phyloP scores from a whole-genome alignment of 805 yeast species.

The Candida caryicola region DNA sequence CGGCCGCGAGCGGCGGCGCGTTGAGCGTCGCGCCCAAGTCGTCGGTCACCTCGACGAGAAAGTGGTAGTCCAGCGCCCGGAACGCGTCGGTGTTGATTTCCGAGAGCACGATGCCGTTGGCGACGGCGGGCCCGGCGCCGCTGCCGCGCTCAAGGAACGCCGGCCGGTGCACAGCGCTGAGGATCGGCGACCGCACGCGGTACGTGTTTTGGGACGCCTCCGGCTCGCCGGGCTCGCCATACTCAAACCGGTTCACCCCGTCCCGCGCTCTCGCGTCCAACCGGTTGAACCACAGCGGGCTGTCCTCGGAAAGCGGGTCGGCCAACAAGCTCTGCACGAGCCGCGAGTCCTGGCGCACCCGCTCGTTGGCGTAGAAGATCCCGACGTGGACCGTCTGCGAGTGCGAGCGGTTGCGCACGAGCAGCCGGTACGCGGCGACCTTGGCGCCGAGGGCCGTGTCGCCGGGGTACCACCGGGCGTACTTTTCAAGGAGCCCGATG shows the following conservation, averaged over 20 bases:
- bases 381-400: constrained; percentile 29
- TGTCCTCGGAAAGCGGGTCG: constrained; percentile 37
- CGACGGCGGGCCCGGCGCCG: constrained; percentile 2
- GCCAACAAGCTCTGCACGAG: constrained; percentile 37
- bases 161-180: constrained; percentile 26
- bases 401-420: constrained; percentile 5
- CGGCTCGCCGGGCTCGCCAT: constrained; percentile 7
- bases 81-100: constrained; percentile 16
- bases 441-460: constrained; percentile 18
- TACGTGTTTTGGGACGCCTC: constrained; percentile 3
- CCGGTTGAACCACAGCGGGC: constrained; percentile 30
- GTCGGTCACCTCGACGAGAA: constrained; percentile 20
- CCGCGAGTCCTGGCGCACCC: constrained; percentile 19
- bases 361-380: constrained; percentile 28
- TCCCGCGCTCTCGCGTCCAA: constrained; percentile 20
- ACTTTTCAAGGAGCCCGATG: constrained; percentile 3
- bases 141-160: constrained; percentile 13
- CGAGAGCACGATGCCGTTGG: constrained; percentile 17
- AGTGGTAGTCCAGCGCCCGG: constrained; percentile 18
- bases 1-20: constrained; percentile 9
- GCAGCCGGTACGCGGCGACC: constrained; percentile 13
- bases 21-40: constrained; percentile 15
- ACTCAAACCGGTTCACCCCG: constrained; percentile 20
- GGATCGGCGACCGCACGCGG: constrained; percentile 29
- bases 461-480: constrained; percentile 14